A percentile compares a stretch with the other conserved stretches of the same genome.
Conservation (phyloP, 441 rosid species). For the Flueggea neowawraea region DNA sequence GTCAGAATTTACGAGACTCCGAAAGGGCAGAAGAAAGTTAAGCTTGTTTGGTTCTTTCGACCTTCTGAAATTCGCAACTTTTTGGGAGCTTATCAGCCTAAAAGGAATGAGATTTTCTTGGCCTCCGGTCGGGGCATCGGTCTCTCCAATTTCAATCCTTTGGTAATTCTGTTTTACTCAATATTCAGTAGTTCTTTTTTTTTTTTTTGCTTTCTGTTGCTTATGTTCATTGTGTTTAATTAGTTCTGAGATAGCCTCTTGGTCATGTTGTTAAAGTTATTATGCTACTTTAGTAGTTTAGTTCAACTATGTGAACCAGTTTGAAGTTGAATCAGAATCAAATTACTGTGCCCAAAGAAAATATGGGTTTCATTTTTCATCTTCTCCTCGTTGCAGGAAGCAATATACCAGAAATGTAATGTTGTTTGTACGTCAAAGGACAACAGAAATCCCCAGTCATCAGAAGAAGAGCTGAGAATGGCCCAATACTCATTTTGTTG, state of each 20-base stretch:
- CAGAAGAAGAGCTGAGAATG: constrained; percentile 24
- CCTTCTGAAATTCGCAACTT: constrained; percentile 41
- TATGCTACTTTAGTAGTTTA: too few relatives aligned
- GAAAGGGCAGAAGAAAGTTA: constrained; percentile 30
- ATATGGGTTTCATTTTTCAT: too few relatives aligned
- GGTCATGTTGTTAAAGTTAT: too few relatives aligned
- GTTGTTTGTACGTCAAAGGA: constrained; percentile 57
- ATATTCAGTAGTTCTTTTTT: not conserved
- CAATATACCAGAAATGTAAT: constrained; percentile 43
- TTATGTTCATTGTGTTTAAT: not conserved
- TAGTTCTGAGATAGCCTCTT: too few relatives aligned
- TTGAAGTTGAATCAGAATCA: too few relatives aligned
- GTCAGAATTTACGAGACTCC: constrained; percentile 44
- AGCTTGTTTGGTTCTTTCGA: constrained; percentile 56
- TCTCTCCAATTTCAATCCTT: constrained; percentile 30
- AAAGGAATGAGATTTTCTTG: constrained; percentile 55
- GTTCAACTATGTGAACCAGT: too few relatives aligned
- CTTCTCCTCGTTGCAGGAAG: constrained; percentile 34
- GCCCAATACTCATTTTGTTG: constrained; percentile 44
- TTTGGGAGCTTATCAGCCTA: constrained; percentile 41
- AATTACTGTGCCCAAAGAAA: too few relatives aligned
- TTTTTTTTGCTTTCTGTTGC: not conserved
- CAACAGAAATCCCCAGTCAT: constrained; percentile 40
- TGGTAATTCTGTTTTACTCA: constrained; percentile 30
- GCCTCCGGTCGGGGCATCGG: constrained; percentile 50